These are phyloP conservation scores for Hypoxylon fragiforme DNA, from an alignment of 495 filamentous ascomycete species.

Conservation along the genomic window DNA sequence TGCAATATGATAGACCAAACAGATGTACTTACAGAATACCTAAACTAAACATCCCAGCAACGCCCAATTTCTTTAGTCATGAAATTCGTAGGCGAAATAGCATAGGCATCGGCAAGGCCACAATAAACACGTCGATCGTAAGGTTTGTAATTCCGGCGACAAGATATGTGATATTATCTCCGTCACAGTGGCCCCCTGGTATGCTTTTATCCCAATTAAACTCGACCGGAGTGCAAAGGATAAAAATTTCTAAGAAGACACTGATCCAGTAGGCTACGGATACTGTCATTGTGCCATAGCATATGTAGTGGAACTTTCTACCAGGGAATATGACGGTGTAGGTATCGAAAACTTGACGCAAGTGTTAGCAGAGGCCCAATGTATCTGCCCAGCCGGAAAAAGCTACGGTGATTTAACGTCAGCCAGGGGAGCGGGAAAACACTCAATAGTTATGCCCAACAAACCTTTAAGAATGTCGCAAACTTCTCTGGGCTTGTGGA, in stretches of 20 bases:
- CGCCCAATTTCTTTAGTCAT: background rate
- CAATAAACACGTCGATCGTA: background rate
- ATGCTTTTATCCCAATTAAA: constrained; percentile 5
- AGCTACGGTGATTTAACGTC: background rate
- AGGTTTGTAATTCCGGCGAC: background rate
- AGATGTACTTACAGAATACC: background rate
- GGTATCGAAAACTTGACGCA: constrained; percentile 3
- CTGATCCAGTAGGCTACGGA: background rate
- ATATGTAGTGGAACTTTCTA: background rate
- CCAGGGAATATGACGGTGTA: background rate
- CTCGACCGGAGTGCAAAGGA: background rate
- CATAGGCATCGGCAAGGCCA: constrained; percentile 1
- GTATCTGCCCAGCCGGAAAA: background rate
- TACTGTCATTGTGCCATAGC: background rate
- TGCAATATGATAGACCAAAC: background rate
- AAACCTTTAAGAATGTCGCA: background rate
- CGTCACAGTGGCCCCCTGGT: background rate
- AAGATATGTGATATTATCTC: background rate
- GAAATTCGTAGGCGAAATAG: background rate
- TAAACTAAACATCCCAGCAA: constrained; percentile 1
- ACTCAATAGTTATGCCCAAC: background rate
- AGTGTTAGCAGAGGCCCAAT: constrained; percentile 1
- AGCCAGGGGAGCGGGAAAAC: background rate
- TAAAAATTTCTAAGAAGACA: background rate
- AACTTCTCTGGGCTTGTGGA: no score